Conservation (phyloP, 192 early-diverging fungal species). For the Podila clonocystis region DNA sequence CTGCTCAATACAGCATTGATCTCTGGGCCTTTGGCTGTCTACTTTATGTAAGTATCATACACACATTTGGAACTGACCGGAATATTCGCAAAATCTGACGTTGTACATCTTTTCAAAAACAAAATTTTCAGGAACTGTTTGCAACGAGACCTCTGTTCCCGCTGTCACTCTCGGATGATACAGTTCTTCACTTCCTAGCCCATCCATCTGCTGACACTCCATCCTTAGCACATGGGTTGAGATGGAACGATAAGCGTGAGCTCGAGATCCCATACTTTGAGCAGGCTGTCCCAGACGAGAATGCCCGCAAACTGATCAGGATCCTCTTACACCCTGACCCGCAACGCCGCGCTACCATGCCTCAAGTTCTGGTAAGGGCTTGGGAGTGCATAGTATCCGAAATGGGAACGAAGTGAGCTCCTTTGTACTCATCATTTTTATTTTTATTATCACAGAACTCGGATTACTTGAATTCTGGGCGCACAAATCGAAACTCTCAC, state of each 20-base stretch:
- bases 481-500: background rate
- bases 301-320: slow-evolving; percentile 51
- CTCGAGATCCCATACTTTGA: slow-evolving; percentile 58
- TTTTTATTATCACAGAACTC: slow-evolving; percentile 2
- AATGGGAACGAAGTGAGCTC: background rate
- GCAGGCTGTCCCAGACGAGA: slow-evolving; percentile 38
- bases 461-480: slow-evolving; percentile 5
- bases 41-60: slow-evolving; percentile 49
- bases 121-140: slow-evolving; percentile 48
- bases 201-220: slow-evolving; percentile 60
- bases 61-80: too few relatives aligned
- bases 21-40: slow-evolving; percentile 64
- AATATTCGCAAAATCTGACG: too few relatives aligned
- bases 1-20: slow-evolving; percentile 59
- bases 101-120: too few relatives aligned
- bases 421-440: too few relatives aligned
- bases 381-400: background rate
- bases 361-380: slow-evolving; percentile 50
- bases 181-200: slow-evolving; percentile 58
- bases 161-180: slow-evolving; percentile 54
- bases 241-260: slow-evolving; percentile 53
- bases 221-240: slow-evolving; percentile 50
- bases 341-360: slow-evolving; percentile 48
- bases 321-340: slow-evolving; percentile 54
- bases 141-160: slow-evolving; percentile 57